Conservation (phyloP, 1,284 basidiomycete genomes). For the Pterulicium gracile region DNA sequence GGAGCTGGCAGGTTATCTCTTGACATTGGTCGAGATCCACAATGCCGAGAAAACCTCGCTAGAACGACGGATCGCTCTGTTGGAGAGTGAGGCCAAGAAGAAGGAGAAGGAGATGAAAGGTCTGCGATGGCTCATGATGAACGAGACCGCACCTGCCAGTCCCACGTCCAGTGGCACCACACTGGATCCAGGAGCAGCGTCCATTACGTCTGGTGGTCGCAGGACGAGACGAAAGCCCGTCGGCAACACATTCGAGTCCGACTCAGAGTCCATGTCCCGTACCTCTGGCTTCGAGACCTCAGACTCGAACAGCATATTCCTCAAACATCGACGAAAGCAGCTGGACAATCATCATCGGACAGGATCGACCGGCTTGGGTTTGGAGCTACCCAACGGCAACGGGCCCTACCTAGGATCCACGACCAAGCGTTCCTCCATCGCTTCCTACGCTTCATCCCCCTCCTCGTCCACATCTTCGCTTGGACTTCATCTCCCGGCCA, state of each 20-base stretch:
- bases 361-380: neutral
- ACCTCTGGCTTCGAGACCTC: neutral
- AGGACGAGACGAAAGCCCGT: no score
- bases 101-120: conserved; percentile 6
- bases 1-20: conserved; percentile 2
- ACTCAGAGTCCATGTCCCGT: neutral
- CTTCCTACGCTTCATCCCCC: neutral
- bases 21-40: conserved; percentile 3
- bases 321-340: neutral
- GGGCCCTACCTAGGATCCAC: neutral
- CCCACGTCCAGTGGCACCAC: neutral
- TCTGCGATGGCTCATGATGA: conserved; percentile 4
- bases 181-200: neutral
- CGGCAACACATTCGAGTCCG: neutral
- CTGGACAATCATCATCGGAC: neutral
- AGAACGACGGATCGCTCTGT: conserved; percentile 2
- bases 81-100: conserved; percentile 3
- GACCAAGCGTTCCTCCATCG: neutral
- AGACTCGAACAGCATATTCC: neutral
- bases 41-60: conserved; percentile 5
- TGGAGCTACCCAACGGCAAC: neutral
- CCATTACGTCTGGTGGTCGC: neutral
- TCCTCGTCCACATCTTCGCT: neutral
- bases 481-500: neutral
- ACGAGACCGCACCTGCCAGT: neutral